A percentile compares a stretch with the other conserved stretches of the same genome.
phyloP scores from a whole-genome alignment of 805 yeast genomes.

The Saccharomycopsis sp. region DNA sequence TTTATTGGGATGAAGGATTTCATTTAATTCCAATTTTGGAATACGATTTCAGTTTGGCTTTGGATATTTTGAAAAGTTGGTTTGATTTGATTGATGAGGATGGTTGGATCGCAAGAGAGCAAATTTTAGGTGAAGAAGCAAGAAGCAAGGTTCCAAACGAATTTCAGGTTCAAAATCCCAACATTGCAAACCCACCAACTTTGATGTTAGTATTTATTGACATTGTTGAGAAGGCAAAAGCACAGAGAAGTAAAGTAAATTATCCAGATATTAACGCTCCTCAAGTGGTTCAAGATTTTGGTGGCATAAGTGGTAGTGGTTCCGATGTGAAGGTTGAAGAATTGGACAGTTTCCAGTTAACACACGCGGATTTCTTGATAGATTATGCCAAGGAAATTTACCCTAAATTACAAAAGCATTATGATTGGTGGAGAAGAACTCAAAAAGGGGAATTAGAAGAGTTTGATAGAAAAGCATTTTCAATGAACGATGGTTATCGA shows the following conservation, averaged over 20 bases:
- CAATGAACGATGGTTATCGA: conserved; percentile 55
- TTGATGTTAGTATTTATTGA: conserved; percentile 65
- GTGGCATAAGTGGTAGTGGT: conserved; percentile 1
- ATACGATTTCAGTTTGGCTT: conserved; percentile 74
- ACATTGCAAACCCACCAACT: conserved; percentile 94
- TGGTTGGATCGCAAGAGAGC: conserved; percentile 97
- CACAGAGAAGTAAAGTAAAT: conserved; percentile 18
- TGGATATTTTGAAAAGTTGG: conserved; percentile 85
- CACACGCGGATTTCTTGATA: conserved; percentile 51
- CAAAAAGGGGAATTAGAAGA: conserved; percentile 72
- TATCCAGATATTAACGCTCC: conserved; percentile 30
- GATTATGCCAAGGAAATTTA: conserved; percentile 59
- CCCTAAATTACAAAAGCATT: conserved; percentile 71
- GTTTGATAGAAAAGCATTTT: conserved; percentile 52
- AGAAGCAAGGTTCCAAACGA: conserved; percentile 80
- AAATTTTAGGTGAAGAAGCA: conserved; percentile 86
- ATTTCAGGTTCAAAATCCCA: conserved; percentile 80
- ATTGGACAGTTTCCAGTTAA: conserved; percentile 46
- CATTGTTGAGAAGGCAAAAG: conserved; percentile 41
- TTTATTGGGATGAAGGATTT: conserved; percentile 98
- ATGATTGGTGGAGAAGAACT: conserved; percentile 75
- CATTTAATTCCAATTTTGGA: conserved; percentile 76
- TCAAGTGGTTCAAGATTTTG: conserved; percentile 22
- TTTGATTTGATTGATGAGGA: conserved; percentile 74
- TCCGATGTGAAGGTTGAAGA: conserved; percentile 25